A percentile compares a stretch with the other conserved stretches of the same genome.
Conservation (phyloP, 2,329 filamentous ascomycete species). For the Didymella segeticola region DNA sequence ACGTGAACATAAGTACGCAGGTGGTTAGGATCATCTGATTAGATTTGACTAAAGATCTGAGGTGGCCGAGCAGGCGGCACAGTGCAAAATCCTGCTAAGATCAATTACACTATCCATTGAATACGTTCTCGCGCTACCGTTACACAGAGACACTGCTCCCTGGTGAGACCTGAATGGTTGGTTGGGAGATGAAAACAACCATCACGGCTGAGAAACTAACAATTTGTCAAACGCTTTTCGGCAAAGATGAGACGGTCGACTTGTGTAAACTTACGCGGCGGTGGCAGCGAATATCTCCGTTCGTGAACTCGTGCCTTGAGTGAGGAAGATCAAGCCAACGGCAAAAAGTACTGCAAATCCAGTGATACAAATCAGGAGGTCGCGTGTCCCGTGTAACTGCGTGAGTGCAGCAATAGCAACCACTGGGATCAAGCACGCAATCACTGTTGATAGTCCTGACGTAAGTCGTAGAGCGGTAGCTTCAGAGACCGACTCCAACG, state of each 20-base stretch:
- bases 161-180: background rate
- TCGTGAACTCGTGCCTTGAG: conserved; percentile 14
- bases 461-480: background rate
- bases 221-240: background rate
- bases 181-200: conserved; percentile 8
- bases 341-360: conserved; percentile 4
- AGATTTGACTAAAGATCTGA: no score
- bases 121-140: background rate
- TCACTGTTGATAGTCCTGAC: background rate
- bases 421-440: conserved; percentile 2
- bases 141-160: background rate
- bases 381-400: background rate
- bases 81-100: no score
- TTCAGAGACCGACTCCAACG: background rate
- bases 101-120: no score
- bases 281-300: conserved; percentile 23
- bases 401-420: background rate
- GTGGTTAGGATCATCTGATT: no score
- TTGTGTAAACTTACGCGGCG: conserved; percentile 18
- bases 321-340: conserved; percentile 10
- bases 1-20: no score
- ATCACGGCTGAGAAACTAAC: conserved; percentile 1
- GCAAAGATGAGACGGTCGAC: background rate
- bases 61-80: no score
- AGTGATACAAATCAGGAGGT: conserved; percentile 3